Base-by-base conservation (phyloP, 495 filamentous ascomycete genomes). In the Astrothelium subdiscretum region DNA sequence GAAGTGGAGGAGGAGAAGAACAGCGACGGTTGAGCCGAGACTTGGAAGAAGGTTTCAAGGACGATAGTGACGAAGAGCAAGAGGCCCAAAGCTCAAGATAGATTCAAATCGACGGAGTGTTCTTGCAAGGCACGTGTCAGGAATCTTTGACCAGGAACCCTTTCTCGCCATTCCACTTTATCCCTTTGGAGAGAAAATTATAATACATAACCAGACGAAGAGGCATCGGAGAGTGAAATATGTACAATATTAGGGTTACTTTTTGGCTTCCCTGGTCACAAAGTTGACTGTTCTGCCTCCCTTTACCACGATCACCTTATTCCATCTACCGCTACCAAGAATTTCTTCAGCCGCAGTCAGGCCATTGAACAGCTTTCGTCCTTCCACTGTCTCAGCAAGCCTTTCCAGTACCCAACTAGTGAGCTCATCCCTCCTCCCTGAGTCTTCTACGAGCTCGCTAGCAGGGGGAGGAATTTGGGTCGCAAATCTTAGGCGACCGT, bases 31-130 rank as follows among this genome's bases (percentile, higher is more conserved):
- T 95, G 58, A 91, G 89, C 76, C 80, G 90, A 70, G 91, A 96
- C 38, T 70, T 95, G 60, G 90, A 94, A 72, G 83, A 89, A 63
- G 90, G 88, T 0, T 95, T 95, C 70, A 85, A 83, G 77, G 87
- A 91, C 75, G 87, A 90, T 69, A 91, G 89, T 71, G 85, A 88
- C 62, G 81, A 83, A 32, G 87, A 90, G n/a, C 80, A 81, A 20
- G 76, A 70, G 27, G 72, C 48, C 6, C 48, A 29, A 29, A 54
- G 48, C 24, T 54, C 48, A 20, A 54, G 48, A 15, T 54, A 54
- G 24, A 15, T 12, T 48, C 20, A 15, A 48, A 5, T 48, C n/a
- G 5, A 15, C 20, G 12, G 12, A 48, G 13, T 5, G 13, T 48
- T 22, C 43, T 48, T 48, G 43, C n/a, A 15, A 48, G n/a, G n/a